Percentiles rank a stretch among this genome's conserved stretches.
Evolutionary conservation across 106 monocot species (phyloP).

Genomic region (Apostasia shenzhenica): DNA sequence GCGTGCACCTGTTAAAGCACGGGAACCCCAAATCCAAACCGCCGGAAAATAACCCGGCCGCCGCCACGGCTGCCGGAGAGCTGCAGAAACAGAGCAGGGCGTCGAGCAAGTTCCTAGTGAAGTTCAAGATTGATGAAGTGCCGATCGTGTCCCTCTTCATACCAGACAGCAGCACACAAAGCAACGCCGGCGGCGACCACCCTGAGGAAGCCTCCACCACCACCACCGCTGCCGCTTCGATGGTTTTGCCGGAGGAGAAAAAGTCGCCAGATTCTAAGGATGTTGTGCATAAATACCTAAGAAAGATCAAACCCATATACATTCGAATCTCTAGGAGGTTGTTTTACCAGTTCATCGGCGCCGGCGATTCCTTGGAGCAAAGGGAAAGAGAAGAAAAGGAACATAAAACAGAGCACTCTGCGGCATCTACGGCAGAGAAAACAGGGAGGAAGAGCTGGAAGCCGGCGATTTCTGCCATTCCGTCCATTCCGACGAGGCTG

Average conservation of each 20-base stretch:
- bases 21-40: constrained; percentile 13
- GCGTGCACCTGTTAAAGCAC: constrained; percentile 28
- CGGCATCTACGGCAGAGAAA: background rate
- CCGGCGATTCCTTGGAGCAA: too few species aligned
- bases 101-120: constrained; percentile 28
- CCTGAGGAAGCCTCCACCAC: background rate
- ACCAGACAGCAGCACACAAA: constrained; percentile 29
- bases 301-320: constrained; percentile 72
- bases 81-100: background rate
- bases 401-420: background rate
- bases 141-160: constrained; percentile 51
- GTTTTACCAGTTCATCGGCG: background rate
- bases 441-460: background rate
- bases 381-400: background rate
- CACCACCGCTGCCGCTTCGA: too few species aligned
- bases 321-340: constrained; percentile 34
- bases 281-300: constrained; percentile 43
- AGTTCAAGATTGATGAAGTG: constrained; percentile 45
- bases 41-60: background rate
- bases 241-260: constrained; percentile 15
- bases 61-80: background rate
- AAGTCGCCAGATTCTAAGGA: constrained; percentile 31
- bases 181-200: constrained; percentile 9
- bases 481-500: constrained; percentile 15
- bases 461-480: constrained; percentile 1